phyloP scores from a whole-genome alignment of 2,329 filamentous ascomycete genomes.

The Arthrobotrys sinensis region DNA sequence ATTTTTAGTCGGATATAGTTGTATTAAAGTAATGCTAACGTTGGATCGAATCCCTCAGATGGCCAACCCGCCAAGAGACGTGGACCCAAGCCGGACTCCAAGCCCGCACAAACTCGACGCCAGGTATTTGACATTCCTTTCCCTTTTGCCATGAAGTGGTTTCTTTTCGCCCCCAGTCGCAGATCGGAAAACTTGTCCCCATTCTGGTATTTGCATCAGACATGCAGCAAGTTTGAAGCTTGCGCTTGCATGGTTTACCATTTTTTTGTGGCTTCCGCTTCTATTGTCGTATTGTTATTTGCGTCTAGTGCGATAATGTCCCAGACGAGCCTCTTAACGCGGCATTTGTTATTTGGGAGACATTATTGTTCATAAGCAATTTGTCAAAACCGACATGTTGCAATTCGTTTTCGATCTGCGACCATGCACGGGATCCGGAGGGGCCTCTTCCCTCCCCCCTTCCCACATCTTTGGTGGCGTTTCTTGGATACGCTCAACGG shows the following conservation, averaged over 20 bases:
- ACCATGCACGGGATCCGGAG: constrained; percentile 21
- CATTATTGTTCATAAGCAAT: constrained; percentile 35
- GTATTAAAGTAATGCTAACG: constrained; percentile 15
- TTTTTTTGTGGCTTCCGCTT: constrained; percentile 39
- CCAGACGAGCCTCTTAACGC: constrained; percentile 27
- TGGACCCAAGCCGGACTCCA: constrained; percentile 96
- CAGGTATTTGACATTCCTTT: constrained; percentile 77
- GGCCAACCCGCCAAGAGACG: constrained; percentile 88
- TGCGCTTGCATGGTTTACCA: neutral
- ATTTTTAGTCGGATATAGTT: constrained; percentile 32
- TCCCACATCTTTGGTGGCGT: constrained; percentile 41
- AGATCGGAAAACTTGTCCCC: constrained; percentile 51
- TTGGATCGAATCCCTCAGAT: constrained; percentile 71
- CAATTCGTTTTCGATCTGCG: constrained; percentile 53
- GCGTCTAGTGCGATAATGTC: constrained; percentile 27
- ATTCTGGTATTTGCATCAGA: constrained; percentile 13
- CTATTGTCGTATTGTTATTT: constrained; percentile 28
- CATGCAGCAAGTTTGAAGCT: constrained; percentile 13
- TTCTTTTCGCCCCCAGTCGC: constrained; percentile 47
- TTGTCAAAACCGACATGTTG: constrained; percentile 59
- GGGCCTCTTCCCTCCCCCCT: neutral
- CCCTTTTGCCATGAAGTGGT: constrained; percentile 14
- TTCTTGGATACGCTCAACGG: constrained; percentile 14
- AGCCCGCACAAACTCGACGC: constrained; percentile 89
- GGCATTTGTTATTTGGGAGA: constrained; percentile 29